phyloP scores from a whole-genome alignment of 495 filamentous ascomycete species.

The Rusavskia elegans region DNA sequence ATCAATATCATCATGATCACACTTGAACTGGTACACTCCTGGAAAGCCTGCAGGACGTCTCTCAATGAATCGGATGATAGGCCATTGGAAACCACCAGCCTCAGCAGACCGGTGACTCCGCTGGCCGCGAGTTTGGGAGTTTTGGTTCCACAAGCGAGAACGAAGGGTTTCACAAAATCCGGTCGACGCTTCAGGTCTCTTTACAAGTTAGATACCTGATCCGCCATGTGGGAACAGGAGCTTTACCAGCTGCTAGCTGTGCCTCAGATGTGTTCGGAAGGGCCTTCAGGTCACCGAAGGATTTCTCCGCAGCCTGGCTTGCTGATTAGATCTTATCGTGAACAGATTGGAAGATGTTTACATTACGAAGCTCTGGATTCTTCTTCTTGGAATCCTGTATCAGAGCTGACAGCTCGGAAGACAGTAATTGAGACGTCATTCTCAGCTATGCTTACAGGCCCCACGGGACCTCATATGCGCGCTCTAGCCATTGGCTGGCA shows the following conservation, averaged over 20 bases:
- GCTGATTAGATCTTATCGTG: not conserved
- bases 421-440: conserved; percentile 89
- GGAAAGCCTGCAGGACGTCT: conserved; percentile 73
- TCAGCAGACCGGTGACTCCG: conserved; percentile 73
- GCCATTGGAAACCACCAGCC: conserved; percentile 65
- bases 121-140: conserved; percentile 81
- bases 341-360: conserved; percentile 14
- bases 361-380: conserved; percentile 73
- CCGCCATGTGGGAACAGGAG: not conserved
- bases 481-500: too few relatives aligned
- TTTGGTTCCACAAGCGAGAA: conserved; percentile 76
- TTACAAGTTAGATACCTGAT: conserved; percentile 13
- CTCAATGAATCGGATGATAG: conserved; percentile 57
- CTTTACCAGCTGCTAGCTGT: conserved; percentile 67
- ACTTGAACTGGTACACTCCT: conserved; percentile 59
- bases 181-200: conserved; percentile 69
- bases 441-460: conserved; percentile 15
- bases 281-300: conserved; percentile 73
- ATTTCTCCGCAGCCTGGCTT: conserved; percentile 76
- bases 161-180: conserved; percentile 78
- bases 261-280: conserved; percentile 62
- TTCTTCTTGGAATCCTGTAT: conserved; percentile 94
- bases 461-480: too few relatives aligned
- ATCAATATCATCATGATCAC: conserved; percentile 5
- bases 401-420: conserved; percentile 76